These are phyloP conservation scores for Castanea mollissima DNA, from an alignment of 306 rosid genomes.

Conservation along the genomic window DNA sequence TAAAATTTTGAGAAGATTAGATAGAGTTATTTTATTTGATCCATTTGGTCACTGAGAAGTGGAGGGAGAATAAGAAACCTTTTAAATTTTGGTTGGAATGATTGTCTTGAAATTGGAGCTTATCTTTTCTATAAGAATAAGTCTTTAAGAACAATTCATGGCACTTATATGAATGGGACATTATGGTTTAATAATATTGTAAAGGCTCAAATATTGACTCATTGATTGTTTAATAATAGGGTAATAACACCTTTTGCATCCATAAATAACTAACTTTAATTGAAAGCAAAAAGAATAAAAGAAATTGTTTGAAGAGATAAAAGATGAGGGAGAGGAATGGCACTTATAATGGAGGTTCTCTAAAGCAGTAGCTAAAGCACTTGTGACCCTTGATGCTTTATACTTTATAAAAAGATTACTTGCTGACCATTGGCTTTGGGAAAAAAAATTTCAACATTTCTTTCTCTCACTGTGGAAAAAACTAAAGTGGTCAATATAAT, in stretches of 20 bases:
- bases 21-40: neutral
- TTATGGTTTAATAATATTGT: neutral
- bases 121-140: slow-evolving; percentile 12
- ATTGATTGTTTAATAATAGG: slow-evolving; percentile 18
- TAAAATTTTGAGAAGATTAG: neutral
- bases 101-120: slow-evolving; percentile 21
- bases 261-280: neutral
- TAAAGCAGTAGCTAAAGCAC: slow-evolving; percentile 34
- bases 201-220: neutral
- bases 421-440: slow-evolving; percentile 24
- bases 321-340: slow-evolving; percentile 14
- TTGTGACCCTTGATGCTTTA: slow-evolving; percentile 24
- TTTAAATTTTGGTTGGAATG: slow-evolving; percentile 17
- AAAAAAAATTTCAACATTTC: slow-evolving; percentile 1
- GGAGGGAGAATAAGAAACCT: slow-evolving; percentile 22
- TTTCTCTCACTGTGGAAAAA: neutral
- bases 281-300: slow-evolving; percentile 13
- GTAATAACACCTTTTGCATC: slow-evolving; percentile 2
- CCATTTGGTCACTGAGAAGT: neutral
- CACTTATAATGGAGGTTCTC: slow-evolving; percentile 15
- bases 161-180: slow-evolving; percentile 11
- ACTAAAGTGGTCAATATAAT: slow-evolving; percentile 8
- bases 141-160: slow-evolving; percentile 12
- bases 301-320: neutral
- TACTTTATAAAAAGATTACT: slow-evolving; percentile 24